Base-by-base conservation (phyloP, 106 monocot species). In the Acorus calamus region DNA sequence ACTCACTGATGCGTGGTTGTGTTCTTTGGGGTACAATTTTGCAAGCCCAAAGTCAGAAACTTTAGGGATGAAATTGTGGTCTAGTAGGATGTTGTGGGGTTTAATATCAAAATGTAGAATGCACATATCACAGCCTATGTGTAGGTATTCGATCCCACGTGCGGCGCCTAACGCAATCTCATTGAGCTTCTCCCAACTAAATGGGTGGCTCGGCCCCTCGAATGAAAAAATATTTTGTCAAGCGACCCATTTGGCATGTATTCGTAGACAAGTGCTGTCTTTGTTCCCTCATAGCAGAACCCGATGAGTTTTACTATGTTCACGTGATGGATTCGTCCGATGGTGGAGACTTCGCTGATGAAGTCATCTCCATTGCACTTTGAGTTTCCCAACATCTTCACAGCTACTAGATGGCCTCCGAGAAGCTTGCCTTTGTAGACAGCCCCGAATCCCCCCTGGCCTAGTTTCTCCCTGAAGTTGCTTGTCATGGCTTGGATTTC, bases 101-200 rank as follows among this genome's bases (percentile, higher is more conserved):
- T 79, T 83, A 52, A 83, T 78, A 46, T 83, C 78, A 44, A 83
- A 83, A 42, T 83, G 83, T 9, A 83, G 47, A 56, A 83, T 83
- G 43, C 53, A 71, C 67, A 75, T 78, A 49, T 78, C 78, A 42
- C 83, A 83, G 4, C 78, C 75, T n/a, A 47, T 63, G 52, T 78
- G 78, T 9, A 78, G 49, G 53, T 83, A 78, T 64, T 83, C 63
- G 10, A 83, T 79, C 2, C 75, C 83, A 2, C 59, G 74, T 46
- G 83, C 78, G 8, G 75, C 52, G 3, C 83, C 67, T 2, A 78
- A 42, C 12, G 77, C 77, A 6, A 79, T 74, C 2, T 74, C 73
- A 46, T 65, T 52, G 43, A 59, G 69, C 60, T 59, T 59, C 57
- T 46, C 69, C 47, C 28, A 28, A 28, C 28, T 28, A 28, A 28